A percentile compares a stretch with the other conserved stretches of the same genome.
Evolutionary conservation across 2,329 filamentous ascomycete genomes (phyloP).

Genomic region (Dactylella cylindrospora): DNA sequence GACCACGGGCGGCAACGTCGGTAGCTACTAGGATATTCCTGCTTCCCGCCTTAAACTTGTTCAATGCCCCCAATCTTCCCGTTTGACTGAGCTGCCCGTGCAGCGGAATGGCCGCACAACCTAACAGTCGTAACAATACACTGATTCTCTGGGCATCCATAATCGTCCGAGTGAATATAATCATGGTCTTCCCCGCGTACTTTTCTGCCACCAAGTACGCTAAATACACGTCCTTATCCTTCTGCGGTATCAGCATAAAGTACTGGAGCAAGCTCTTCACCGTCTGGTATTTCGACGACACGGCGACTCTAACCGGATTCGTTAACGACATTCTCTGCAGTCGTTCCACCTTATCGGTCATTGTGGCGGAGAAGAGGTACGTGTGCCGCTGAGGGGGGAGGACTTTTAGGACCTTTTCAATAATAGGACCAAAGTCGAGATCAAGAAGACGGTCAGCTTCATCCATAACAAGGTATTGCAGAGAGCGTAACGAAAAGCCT

Average conservation of each 20-base stretch:
- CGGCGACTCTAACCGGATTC: slow-evolving; percentile 79
- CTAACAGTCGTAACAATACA: slow-evolving; percentile 77
- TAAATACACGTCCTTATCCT: slow-evolving; percentile 86
- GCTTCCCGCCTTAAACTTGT: slow-evolving; percentile 81
- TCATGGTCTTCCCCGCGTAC: slow-evolving; percentile 73
- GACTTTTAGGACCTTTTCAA: slow-evolving; percentile 91
- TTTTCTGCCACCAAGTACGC: slow-evolving; percentile 84
- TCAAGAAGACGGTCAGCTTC: slow-evolving; percentile 91
- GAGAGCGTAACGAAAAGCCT: slow-evolving; percentile 77
- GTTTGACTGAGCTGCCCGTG: slow-evolving; percentile 91
- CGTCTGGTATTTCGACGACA: slow-evolving; percentile 84
- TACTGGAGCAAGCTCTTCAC: slow-evolving; percentile 84
- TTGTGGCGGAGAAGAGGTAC: slow-evolving; percentile 90
- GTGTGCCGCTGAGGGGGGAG: slow-evolving; percentile 76
- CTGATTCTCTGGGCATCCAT: slow-evolving; percentile 85
- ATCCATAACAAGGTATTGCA: slow-evolving; percentile 92
- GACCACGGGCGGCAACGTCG: slow-evolving; percentile 87
- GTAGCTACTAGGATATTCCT: slow-evolving; percentile 87
- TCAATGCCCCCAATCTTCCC: slow-evolving; percentile 78
- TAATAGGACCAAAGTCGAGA: slow-evolving; percentile 86
- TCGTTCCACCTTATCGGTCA: slow-evolving; percentile 89
- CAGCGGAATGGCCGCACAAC: slow-evolving; percentile 86
- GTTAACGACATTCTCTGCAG: slow-evolving; percentile 84
- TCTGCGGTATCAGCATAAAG: slow-evolving; percentile 82
- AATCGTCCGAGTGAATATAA: slow-evolving; percentile 90